Evolutionary conservation across 306 rosid species (phyloP), one percentile per base, ranked within the genome.

Genomic region (Vigna hirtella): DNA sequence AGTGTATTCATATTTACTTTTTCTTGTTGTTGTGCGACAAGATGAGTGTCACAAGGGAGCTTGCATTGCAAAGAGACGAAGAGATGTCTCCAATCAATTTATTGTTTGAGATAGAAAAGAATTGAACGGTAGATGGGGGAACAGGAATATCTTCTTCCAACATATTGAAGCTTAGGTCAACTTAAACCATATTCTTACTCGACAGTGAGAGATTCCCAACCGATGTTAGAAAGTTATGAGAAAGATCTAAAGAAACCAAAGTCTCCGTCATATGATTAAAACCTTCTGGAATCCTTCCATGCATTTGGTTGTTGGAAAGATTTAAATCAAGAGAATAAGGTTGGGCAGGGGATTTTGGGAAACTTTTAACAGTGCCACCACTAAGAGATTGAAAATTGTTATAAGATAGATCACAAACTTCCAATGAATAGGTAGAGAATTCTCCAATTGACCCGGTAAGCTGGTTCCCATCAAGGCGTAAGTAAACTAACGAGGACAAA

Each of bases 81-180:
- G 47, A 52, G 42, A 77, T 66, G 28, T 64, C 28, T 28, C 81
- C 83, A 3, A 12, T 59, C 30, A 85, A 30, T 3, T 70, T 28
- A 20, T 82, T 85, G 42, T 76, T 36, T 58, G 82, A 82, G 66
- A 67, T 64, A 15, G 69, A 56, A 48, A 74, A 79, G 52, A 20
- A 5, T 0, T 0, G 0, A 13, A 1, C 13, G 9, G 61, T n/a
- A 6, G 14, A 57, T 5, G 20, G 6, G 55, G 24, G 80, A 64
- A 80, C 4, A 0, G 55, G 77, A 28, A 76, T 32, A 10, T 28
- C 70, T 66, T 81, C 79, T 48, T 75, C 20, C 28, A 86, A 69
- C 66, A 69, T 45, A 75, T 82, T 77, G 70, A 40, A 77, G 34
- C 62, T 53, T 2, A 82, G 78, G 11, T 22, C 69, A 26, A 79